Conservation (phyloP, 495 filamentous ascomycete genomes). For the Neurospora sp. region DNA sequence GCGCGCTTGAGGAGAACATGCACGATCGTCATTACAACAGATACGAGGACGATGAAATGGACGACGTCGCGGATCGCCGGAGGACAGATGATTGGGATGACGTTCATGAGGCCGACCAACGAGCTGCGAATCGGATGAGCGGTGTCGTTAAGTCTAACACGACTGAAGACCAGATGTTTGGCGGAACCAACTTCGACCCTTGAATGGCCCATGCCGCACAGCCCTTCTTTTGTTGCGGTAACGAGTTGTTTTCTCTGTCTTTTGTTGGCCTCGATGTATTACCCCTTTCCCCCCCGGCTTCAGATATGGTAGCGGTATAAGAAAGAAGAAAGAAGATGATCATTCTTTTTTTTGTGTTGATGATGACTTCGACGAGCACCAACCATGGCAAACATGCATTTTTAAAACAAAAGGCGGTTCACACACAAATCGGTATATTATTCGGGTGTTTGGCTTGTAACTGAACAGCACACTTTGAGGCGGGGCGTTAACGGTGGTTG, state of each 20-base stretch:
- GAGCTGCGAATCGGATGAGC: slow-evolving; percentile 56
- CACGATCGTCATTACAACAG: slow-evolving; percentile 48
- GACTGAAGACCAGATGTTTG: slow-evolving; percentile 63
- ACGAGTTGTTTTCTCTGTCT: slow-evolving; percentile 10
- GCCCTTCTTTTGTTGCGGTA: slow-evolving; percentile 3
- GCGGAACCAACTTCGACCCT: slow-evolving; percentile 60
- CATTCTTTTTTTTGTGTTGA: background rate
- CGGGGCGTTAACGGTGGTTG: background rate
- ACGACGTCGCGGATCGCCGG: slow-evolving; percentile 35
- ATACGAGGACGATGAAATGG: slow-evolving; percentile 58
- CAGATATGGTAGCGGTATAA: background rate
- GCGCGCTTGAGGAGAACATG: slow-evolving; percentile 86
- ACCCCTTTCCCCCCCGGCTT: background rate
- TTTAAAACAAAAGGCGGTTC: background rate
- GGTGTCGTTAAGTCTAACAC: slow-evolving; percentile 57
- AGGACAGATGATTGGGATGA: slow-evolving; percentile 42
- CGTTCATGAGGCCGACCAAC: slow-evolving; percentile 31
- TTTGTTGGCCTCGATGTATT: slow-evolving; percentile 1
- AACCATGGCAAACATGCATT: background rate
- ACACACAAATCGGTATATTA: background rate
- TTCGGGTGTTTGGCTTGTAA: background rate
- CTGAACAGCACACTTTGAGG: background rate
- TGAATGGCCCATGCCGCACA: slow-evolving; percentile 8
- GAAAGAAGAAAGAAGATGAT: background rate
- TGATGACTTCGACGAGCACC: background rate